Percentiles rank a stretch among this genome's conserved stretches.
Evolutionary conservation across 73 alveolate genomes (phyloP).

Genomic region (Paramecium tetraurelia): DNA sequence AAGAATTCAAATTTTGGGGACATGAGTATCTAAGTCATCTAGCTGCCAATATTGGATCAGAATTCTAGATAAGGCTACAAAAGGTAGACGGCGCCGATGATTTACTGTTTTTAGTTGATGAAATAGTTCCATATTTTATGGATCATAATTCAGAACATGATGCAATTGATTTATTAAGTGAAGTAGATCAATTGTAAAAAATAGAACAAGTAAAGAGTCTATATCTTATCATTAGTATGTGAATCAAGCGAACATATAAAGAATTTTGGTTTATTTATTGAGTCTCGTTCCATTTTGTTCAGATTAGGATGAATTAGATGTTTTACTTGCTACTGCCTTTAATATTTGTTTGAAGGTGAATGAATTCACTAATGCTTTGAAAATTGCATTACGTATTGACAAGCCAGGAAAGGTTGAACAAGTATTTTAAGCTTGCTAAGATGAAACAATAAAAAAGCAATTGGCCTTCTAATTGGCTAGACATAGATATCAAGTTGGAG

Average conservation of each 20-base stretch:
- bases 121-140: slow-evolving; percentile 85
- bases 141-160: slow-evolving; percentile 93
- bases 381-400: slow-evolving; percentile 96
- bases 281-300: slow-evolving; percentile 85
- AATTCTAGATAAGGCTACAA: slow-evolving; percentile 76
- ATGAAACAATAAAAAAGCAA: slow-evolving; percentile 74
- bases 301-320: slow-evolving; percentile 90
- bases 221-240: slow-evolving; percentile 55
- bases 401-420: slow-evolving; percentile 78
- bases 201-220: slow-evolving; percentile 46
- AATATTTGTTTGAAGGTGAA: slow-evolving; percentile 75
- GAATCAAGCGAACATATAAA: slow-evolving; percentile 82
- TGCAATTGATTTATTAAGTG: slow-evolving; percentile 92
- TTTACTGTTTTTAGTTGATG: slow-evolving; percentile 78
- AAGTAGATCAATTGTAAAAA: slow-evolving; percentile 86
- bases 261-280: slow-evolving; percentile 86
- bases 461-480: slow-evolving; percentile 91
- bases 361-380: slow-evolving; percentile 94
- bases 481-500: slow-evolving; percentile 78
- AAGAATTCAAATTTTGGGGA: slow-evolving; percentile 92
- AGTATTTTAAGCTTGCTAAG: slow-evolving; percentile 77
- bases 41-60: slow-evolving; percentile 89
- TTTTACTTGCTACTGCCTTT: slow-evolving; percentile 77
- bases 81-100: slow-evolving; percentile 75
- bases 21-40: slow-evolving; percentile 90